A percentile compares a stretch with the other conserved stretches of the same genome.
These are phyloP conservation scores for Neurospora sp. DNA, from an alignment of 495 filamentous ascomycete species.

Conservation along the genomic window DNA sequence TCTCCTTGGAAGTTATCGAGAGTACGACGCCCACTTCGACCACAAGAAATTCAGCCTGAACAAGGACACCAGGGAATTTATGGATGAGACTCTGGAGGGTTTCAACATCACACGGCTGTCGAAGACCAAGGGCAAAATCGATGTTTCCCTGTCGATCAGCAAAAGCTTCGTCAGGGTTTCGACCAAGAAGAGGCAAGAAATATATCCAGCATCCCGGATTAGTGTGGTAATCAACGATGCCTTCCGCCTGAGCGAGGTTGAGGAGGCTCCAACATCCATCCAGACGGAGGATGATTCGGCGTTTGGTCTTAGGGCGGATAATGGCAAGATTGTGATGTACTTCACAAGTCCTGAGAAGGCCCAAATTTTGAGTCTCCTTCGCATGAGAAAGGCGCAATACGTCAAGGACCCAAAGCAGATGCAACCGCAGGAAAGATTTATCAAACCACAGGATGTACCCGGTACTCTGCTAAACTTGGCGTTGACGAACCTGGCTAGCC, in stretches of 20 bases:
- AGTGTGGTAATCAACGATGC: constrained; percentile 57
- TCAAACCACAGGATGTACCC: constrained; percentile 57
- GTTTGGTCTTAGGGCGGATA: constrained; percentile 55
- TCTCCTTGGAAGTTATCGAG: constrained; percentile 47
- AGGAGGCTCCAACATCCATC: constrained; percentile 51
- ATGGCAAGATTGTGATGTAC: constrained; percentile 57
- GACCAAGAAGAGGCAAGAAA: constrained; percentile 54
- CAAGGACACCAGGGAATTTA: constrained; percentile 56
- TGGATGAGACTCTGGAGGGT: constrained; percentile 52
- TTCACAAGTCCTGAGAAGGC: constrained; percentile 51
- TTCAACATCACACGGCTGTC: constrained; percentile 54
- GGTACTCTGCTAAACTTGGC: constrained; percentile 56
- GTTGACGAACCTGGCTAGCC: constrained; percentile 50
- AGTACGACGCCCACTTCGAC: constrained; percentile 55
- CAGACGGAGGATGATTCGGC: constrained; percentile 56
- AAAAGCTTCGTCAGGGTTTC: constrained; percentile 59
- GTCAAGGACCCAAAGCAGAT: constrained; percentile 46
- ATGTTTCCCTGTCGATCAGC: constrained; percentile 54
- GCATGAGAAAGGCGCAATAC: constrained; percentile 48
- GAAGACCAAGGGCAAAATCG: constrained; percentile 55
- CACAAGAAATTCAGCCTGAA: constrained; percentile 51
- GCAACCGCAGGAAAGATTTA: constrained; percentile 49
- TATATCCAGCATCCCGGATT: constrained; percentile 45
- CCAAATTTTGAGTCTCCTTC: constrained; percentile 50
- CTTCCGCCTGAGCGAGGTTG: constrained; percentile 52